These are phyloP conservation scores for Mycena vulgaris DNA, from an alignment of 768 basidiomycete species.

Conservation along the genomic window DNA sequence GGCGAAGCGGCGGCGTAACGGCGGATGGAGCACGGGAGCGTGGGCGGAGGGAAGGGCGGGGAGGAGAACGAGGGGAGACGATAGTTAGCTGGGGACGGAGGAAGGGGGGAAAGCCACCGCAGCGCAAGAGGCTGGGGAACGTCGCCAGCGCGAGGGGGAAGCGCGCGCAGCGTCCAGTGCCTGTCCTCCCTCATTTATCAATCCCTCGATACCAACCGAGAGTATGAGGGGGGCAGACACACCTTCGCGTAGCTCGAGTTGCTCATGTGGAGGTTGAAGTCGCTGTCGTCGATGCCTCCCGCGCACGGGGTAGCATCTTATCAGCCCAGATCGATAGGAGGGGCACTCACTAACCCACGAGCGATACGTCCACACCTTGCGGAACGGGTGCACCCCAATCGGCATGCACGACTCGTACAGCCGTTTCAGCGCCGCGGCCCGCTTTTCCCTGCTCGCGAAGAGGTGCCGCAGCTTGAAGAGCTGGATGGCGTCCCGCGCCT, in stretches of 20 bases:
- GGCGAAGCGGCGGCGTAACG: too few relatives aligned
- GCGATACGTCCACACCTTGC: constrained; percentile 55
- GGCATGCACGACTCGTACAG: constrained; percentile 45
- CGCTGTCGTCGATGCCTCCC: constrained; percentile 72
- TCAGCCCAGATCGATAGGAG: too few relatives aligned
- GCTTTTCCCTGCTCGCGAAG: constrained; percentile 53
- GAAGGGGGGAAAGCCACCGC: constrained; percentile 58
- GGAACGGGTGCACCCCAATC: constrained; percentile 73
- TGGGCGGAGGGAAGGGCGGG: too few relatives aligned
- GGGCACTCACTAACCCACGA: constrained; percentile 61
- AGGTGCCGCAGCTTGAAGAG: constrained; percentile 47
- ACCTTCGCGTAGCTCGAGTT: constrained; percentile 76
- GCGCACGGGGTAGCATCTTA: too few relatives aligned
- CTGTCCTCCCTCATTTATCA: too few relatives aligned
- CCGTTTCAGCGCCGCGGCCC: constrained; percentile 39
- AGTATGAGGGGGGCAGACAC: too few relatives aligned
- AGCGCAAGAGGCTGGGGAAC: constrained; percentile 71
- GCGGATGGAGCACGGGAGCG: too few relatives aligned
- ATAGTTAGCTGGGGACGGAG: too few relatives aligned
- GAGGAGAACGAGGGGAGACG: background rate
- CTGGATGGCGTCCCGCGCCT: constrained; percentile 38
- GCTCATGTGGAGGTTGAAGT: constrained; percentile 82
- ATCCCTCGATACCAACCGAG: background rate
- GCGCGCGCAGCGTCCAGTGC: constrained; percentile 66
- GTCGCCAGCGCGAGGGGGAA: constrained; percentile 62